phyloP scores from a whole-genome alignment of 176 grass and related monocot genomes.

The Hordeum vulgare region MorexV3_pseudomolecules_assembly NC_058520.1:231906130-231906629 shows the following conservation, averaged over 20 bases:
- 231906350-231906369: not conserved
- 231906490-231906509: slow-evolving; percentile 17
- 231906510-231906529: slow-evolving; percentile 11
- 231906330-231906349: not conserved
- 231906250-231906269: not conserved
- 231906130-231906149: not conserved
- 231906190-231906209: not conserved
- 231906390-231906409: not conserved
- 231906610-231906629: not conserved
- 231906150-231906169: not conserved
- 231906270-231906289: not conserved
- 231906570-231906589: not conserved
- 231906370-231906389: not conserved
- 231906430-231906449: slow-evolving; percentile 49
- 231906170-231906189: not conserved
- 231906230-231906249: not conserved
- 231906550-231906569: not conserved
- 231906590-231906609: not conserved
- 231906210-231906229: not conserved
- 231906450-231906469: slow-evolving; percentile 30
- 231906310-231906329: not conserved
- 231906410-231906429: not conserved
- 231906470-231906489: slow-evolving; percentile 44
- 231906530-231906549: not conserved
- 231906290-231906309: not conserved